A percentile compares a stretch with the other conserved stretches of the same genome.
These are phyloP conservation scores for Stropharia rugosoannulata DNA, from an alignment of 768 basidiomycete species.

Conservation along the genomic window DNA sequence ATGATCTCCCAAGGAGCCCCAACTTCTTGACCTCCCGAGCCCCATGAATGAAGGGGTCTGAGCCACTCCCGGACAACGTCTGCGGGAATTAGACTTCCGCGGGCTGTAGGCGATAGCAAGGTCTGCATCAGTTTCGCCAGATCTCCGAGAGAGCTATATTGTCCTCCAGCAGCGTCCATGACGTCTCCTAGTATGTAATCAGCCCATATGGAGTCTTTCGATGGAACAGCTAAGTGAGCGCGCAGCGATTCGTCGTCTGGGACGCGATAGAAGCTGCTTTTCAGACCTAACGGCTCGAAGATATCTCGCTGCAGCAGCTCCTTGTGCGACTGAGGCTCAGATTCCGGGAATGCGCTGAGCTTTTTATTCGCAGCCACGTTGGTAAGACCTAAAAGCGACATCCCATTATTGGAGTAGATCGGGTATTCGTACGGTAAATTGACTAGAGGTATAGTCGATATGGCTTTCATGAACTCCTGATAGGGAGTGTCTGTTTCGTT, in stretches of 20 bases:
- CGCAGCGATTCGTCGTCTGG: conserved; percentile 31
- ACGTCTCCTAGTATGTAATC: conserved; percentile 38
- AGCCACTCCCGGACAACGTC: conserved; percentile 41
- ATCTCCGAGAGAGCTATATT: conserved; percentile 50
- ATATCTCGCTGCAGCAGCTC: conserved; percentile 47
- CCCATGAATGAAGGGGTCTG: conserved; percentile 37
- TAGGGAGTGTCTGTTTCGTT: not conserved
- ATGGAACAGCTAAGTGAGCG: conserved; percentile 38
- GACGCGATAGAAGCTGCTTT: conserved; percentile 41
- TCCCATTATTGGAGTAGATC: conserved; percentile 78
- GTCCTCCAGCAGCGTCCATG: conserved; percentile 45
- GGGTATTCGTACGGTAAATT: conserved; percentile 46
- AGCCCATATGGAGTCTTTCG: conserved; percentile 32
- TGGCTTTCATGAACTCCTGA: conserved; percentile 31
- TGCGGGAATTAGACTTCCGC: conserved; percentile 31
- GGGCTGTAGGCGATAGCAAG: conserved; percentile 39
- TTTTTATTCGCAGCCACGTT: conserved; percentile 54
- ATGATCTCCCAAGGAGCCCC: conserved; percentile 45
- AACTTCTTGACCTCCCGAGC: conserved; percentile 32
- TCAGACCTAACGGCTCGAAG: conserved; percentile 45
- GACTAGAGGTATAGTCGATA: conserved; percentile 37
- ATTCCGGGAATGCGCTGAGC: conserved; percentile 21
- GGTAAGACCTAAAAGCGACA: conserved; percentile 70
- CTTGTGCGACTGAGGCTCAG: conserved; percentile 33
- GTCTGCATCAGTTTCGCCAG: conserved; percentile 41